A percentile compares a stretch with the other conserved stretches of the same genome.
Conservation (phyloP, 257 asterid genomes). For the Nicotiana attenuata region DNA sequence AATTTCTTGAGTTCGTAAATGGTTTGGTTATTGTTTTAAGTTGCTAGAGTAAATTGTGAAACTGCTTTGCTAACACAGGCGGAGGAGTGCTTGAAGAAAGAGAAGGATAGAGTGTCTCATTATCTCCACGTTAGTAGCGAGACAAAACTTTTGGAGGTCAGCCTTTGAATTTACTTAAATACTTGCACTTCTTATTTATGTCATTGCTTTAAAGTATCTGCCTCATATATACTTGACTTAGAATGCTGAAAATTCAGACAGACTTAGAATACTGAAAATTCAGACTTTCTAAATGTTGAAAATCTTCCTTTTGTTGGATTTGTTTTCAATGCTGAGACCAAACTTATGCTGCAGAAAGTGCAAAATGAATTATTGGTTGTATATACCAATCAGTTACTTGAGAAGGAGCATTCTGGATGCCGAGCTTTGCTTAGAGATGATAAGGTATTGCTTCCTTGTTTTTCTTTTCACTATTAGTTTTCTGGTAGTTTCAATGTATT, state of each 20-base stretch:
- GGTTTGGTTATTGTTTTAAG: not conserved
- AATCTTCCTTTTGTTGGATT: not conserved
- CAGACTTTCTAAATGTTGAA: not conserved
- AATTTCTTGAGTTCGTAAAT: not conserved
- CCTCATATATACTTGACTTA: not conserved
- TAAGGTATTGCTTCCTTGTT: constrained; percentile 30
- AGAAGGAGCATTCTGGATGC: constrained; percentile 59
- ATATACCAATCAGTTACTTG: constrained; percentile 37
- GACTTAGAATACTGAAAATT: not conserved
- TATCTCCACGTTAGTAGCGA: constrained; percentile 49
- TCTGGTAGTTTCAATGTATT: not conserved
- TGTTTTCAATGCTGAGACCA: not conserved
- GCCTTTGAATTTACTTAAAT: not conserved
- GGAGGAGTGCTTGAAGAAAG: constrained; percentile 53
- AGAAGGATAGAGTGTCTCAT: constrained; percentile 46
- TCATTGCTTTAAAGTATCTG: not conserved
- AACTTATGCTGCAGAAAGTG: constrained; percentile 28
- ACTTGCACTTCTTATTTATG: not conserved
- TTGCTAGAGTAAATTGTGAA: not conserved
- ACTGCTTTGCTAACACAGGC: constrained; percentile 23
- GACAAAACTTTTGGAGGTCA: constrained; percentile 44
- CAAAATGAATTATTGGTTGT: constrained; percentile 36
- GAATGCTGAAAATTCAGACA: constrained; percentile 3
- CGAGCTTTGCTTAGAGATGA: constrained; percentile 46
- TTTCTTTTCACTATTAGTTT: not conserved